Percentiles rank a stretch among this genome's conserved stretches.
phyloP scores from a whole-genome alignment of 2,329 filamentous ascomycete genomes.

The Diaporthe sp. region DNA sequence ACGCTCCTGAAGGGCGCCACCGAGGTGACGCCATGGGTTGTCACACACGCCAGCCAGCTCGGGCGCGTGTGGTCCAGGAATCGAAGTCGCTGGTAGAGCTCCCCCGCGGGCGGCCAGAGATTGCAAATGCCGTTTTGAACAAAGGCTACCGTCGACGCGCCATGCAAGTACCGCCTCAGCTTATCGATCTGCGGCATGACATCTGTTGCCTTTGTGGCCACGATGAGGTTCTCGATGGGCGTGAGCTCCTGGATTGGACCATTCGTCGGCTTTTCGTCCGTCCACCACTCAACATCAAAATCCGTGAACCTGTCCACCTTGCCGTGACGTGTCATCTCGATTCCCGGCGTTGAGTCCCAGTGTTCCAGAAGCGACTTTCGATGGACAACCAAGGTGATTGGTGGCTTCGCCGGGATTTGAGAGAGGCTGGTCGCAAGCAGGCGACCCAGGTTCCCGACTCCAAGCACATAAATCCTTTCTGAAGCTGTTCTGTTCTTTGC shows the following conservation, averaged over 20 bases:
- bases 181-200: constrained; percentile 7
- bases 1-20: background rate
- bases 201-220: constrained; percentile 1
- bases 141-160: constrained; percentile 1
- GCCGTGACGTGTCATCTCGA: constrained; percentile 2
- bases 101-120: constrained; percentile 1
- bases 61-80: background rate
- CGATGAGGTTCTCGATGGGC: constrained; percentile 5
- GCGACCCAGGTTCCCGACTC: constrained; percentile 2
- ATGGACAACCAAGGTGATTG: constrained; percentile 2
- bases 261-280: constrained; percentile 5
- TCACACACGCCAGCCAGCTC: constrained; percentile 8
- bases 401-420: constrained; percentile 1
- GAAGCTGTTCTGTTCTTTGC: background rate
- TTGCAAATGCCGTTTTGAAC: constrained; percentile 2
- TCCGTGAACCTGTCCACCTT: constrained; percentile 3
- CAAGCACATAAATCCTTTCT: constrained; percentile 3
- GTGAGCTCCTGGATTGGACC: background rate
- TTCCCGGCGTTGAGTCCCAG: constrained; percentile 6
- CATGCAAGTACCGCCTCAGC: background rate
- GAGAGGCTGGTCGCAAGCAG: background rate
- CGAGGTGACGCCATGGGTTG: constrained; percentile 1
- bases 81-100: background rate
- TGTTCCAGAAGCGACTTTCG: background rate
- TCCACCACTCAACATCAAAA: constrained; percentile 8